Percentiles rank a stretch among this genome's conserved stretches.
Conservation (phyloP, 768 basidiomycete species). For the Kwoniella newhampshirensis region DNA sequence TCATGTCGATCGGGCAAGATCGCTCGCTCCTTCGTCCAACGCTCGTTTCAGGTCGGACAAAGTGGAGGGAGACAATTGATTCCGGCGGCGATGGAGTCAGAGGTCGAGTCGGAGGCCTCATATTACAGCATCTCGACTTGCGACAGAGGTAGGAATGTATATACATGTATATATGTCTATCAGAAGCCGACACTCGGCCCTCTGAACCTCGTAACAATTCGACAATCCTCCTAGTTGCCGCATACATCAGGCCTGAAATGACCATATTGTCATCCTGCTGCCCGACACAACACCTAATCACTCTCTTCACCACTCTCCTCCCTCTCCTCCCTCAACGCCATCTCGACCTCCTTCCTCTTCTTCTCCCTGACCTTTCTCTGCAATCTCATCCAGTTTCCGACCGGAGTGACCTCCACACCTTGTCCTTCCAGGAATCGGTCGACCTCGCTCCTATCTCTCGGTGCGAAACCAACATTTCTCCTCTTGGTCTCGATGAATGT, state of each 20-base stretch:
- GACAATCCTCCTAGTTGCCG: no score
- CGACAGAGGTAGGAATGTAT: no score
- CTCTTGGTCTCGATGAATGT: constrained; percentile 74
- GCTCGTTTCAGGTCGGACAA: no score
- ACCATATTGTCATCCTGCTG: no score
- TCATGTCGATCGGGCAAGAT: no score
- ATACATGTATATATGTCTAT: constrained; percentile 2
- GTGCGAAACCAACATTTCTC: constrained; percentile 70
- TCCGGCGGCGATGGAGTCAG: not conserved
- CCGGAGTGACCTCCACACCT: constrained; percentile 66
- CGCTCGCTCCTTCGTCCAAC: no score
- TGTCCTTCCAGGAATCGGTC: constrained; percentile 62
- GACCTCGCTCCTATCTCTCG: constrained; percentile 68
- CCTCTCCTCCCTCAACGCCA: constrained; percentile 42
- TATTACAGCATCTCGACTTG: no score
- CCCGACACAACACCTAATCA: constrained; percentile 1
- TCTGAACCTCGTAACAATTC: no score
- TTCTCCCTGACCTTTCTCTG: constrained; percentile 73
- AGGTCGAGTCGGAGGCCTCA: no score
- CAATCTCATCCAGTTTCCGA: constrained; percentile 77
- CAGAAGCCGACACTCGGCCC: no score
- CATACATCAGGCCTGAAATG: no score
- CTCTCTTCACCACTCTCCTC: constrained; percentile 24
- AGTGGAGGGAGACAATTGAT: not conserved
- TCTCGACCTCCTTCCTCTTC: constrained; percentile 54